These are phyloP conservation scores for Phytophthora syringae DNA, from an alignment of 352 stramenopile genomes.

Conservation along the genomic window DNA sequence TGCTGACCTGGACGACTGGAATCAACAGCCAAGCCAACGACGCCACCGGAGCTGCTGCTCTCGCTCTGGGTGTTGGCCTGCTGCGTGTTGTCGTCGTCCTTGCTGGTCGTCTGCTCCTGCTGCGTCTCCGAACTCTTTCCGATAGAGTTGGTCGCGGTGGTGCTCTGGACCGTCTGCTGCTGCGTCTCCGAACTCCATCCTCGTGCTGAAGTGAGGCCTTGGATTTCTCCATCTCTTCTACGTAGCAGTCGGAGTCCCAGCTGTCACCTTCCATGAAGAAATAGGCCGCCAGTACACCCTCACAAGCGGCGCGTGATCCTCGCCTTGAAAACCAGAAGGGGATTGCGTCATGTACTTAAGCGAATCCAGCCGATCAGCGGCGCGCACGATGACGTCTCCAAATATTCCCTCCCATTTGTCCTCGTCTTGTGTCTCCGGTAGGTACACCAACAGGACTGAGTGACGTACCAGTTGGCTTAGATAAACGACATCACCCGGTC, in stretches of 20 bases:
- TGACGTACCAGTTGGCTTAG: conserved; percentile 6
- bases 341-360: no score
- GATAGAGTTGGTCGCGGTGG: conserved; percentile 27
- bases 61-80: conserved; percentile 54
- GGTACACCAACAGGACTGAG: background rate
- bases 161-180: conserved; percentile 18
- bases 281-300: no score
- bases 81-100: conserved; percentile 28
- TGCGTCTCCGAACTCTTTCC: conserved; percentile 35
- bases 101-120: conserved; percentile 31
- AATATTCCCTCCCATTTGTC: conserved; percentile 1
- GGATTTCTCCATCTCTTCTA: no score
- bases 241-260: no score
- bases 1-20: no score
- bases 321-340: no score
- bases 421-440: background rate
- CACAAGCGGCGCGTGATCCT: no score
- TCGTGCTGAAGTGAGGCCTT: no score
- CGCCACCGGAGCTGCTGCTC: conserved; percentile 2
- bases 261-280: no score
- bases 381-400: conserved; percentile 5
- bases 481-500: conserved; percentile 3
- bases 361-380: background rate
- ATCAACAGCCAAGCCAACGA: conserved; percentile 40
- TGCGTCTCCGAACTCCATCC: no score